Evolutionary conservation across 805 yeast genomes (phyloP), one percentile per base, ranked within the genome.

Genomic region (Yamadazyma philogaea): DNA sequence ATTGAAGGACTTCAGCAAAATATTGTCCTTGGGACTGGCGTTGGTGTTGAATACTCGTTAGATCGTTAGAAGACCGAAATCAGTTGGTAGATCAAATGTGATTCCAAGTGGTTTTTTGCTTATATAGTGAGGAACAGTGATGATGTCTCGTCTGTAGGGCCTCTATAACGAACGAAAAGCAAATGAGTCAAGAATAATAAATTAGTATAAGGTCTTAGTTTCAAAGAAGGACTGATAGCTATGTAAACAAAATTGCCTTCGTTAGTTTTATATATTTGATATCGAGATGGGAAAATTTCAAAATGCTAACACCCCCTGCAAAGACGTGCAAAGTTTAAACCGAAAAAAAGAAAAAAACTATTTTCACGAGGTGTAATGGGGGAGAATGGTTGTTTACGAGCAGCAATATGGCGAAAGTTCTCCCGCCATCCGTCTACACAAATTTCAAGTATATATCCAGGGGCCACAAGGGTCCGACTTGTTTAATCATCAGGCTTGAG

Each of bases 251-350:
- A 24, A 24, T 24, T 11, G 12, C 28, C 28, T 24, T 24, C 10
- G 28, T 24, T 24, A 32, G 22, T 22, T 34, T 34, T 34, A 34
- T 34, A 24, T 24, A 24, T 24, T n/a, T 24, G 10, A n/a, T 24
- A 24, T 19, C 37, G 21, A 21, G 21, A 21, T 34, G 21, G 21
- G 22, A 34, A 34, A 33, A 19, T 33, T 33, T 26, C 18, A 17
- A 33, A 17, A 14, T 34, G 14, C 28, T 14, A 22, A 34, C 37
- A 34, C 37, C 37, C 37, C 37, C 37, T 34, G n/a, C 21, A 19
- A 22, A 22, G 37, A 34, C 37, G 37, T 34, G 37, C 21, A 24
- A 34, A 22, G 17, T 19, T 14, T 34, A 34, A 34, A 21, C 12
- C 11, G 20, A 14, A 22, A 34, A 34, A 34, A 34, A 19, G 22